These are phyloP conservation scores for Biscogniauxia mediterranea DNA, from an alignment of 2,329 filamentous ascomycete genomes.

Conservation along the genomic window DNA sequence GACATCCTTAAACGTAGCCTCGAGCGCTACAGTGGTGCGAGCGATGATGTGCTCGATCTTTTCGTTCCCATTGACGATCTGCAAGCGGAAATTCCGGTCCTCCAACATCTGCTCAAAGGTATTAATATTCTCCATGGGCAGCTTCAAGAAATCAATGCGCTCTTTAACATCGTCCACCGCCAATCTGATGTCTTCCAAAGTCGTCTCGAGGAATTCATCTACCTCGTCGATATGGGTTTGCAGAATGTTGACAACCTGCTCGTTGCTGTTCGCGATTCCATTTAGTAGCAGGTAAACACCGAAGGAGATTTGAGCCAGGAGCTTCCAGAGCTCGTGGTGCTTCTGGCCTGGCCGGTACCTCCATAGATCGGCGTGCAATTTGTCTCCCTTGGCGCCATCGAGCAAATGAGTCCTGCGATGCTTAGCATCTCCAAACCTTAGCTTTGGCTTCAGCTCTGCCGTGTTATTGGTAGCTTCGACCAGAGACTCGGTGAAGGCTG, in stretches of 20 bases:
- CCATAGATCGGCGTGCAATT: slow-evolving; percentile 73
- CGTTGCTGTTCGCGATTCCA: slow-evolving; percentile 82
- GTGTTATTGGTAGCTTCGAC: slow-evolving; percentile 62
- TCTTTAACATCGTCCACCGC: slow-evolving; percentile 77
- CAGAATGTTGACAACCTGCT: slow-evolving; percentile 83
- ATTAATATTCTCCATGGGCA: slow-evolving; percentile 78
- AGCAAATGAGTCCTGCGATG: slow-evolving; percentile 65
- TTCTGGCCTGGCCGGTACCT: slow-evolving; percentile 71
- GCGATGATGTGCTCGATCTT: slow-evolving; percentile 86
- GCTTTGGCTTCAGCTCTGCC: slow-evolving; percentile 48
- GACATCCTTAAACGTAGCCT: slow-evolving; percentile 76
- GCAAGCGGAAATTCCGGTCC: slow-evolving; percentile 75
- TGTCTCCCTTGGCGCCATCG: slow-evolving; percentile 65
- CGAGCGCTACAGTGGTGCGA: slow-evolving; percentile 73
- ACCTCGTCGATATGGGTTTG: slow-evolving; percentile 93
- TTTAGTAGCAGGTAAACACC: slow-evolving; percentile 86
- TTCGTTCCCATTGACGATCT: slow-evolving; percentile 84
- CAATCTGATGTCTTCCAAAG: slow-evolving; percentile 78
- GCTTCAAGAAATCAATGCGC: slow-evolving; percentile 73
- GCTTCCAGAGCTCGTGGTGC: slow-evolving; percentile 85
- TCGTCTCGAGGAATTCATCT: slow-evolving; percentile 84
- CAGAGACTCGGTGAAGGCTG: slow-evolving; percentile 79
- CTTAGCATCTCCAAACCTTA: slow-evolving; percentile 55
- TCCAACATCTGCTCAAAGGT: slow-evolving; percentile 87
- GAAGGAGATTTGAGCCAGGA: slow-evolving; percentile 89